Percentiles rank a stretch among this genome's conserved stretches.
These are phyloP conservation scores for Pneumocystis jirovecii DNA, from an alignment of 1,139 yeast genomes.

Conservation along the genomic window DNA sequence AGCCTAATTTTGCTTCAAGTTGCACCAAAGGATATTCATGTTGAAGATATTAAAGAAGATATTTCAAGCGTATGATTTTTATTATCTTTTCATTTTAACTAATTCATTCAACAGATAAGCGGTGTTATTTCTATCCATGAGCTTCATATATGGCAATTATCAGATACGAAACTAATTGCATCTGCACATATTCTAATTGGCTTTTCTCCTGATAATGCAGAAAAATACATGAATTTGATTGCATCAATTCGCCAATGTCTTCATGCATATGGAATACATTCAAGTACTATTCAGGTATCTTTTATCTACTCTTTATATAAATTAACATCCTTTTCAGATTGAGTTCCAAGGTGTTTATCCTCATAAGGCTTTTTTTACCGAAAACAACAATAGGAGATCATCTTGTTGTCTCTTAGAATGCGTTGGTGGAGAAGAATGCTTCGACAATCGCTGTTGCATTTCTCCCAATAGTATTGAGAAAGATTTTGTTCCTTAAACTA, in stretches of 20 bases:
- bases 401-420: constrained; percentile 10
- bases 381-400: not conserved
- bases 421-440: constrained; percentile 11
- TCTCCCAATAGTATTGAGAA: not conserved
- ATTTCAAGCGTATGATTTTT: constrained; percentile 27
- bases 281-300: constrained; percentile 65
- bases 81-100: not conserved
- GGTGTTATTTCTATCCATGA: constrained; percentile 83
- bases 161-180: constrained; percentile 76
- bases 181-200: constrained; percentile 72
- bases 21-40: constrained; percentile 68
- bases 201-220: constrained; percentile 26
- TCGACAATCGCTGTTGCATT: not conserved
- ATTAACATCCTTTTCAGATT: constrained; percentile 22
- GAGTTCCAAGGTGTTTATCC: constrained; percentile 39
- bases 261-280: constrained; percentile 74
- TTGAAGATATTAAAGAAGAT: constrained; percentile 56
- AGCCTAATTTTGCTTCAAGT: constrained; percentile 84
- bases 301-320: not conserved
- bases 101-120: constrained; percentile 31
- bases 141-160: constrained; percentile 90
- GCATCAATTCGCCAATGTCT: constrained; percentile 62
- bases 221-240: constrained; percentile 56
- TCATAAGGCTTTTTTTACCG: constrained; percentile 2
- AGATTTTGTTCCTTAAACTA: not conserved